Conservation (phyloP, 208 protist genomes). For the Tritrichomonas foetus region DNA sequence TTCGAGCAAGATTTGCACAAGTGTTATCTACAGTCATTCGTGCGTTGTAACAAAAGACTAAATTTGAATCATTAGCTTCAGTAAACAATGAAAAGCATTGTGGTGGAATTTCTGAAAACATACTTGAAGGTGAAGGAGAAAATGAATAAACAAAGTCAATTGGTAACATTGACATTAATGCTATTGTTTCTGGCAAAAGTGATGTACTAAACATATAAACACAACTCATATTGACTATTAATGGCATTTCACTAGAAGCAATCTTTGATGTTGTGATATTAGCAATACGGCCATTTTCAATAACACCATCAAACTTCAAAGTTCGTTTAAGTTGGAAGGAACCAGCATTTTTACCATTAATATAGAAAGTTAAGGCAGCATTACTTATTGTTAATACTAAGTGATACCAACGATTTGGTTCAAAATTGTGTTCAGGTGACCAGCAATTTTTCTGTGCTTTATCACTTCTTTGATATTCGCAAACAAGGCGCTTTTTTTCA, state of each 20-base stretch:
- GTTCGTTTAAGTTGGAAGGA: not conserved
- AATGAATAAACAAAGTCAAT: not conserved
- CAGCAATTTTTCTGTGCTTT: not conserved
- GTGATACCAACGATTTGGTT: not conserved
- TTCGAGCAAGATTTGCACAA: not conserved
- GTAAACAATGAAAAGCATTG: not conserved
- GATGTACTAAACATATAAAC: not conserved
- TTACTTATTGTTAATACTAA: not conserved
- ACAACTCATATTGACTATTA: not conserved
- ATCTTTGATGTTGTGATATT: not conserved
- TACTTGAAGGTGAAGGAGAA: not conserved
- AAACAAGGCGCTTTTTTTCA: not conserved
- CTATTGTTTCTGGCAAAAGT: not conserved
- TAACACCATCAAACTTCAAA: not conserved
- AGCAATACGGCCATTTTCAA: not conserved
- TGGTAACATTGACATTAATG: not conserved
- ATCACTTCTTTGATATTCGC: not conserved
- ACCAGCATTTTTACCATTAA: not conserved
- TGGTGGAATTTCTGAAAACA: not conserved
- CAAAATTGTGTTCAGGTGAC: not conserved
- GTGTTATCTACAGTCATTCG: not conserved
- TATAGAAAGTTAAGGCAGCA: not conserved
- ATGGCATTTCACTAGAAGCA: not conserved
- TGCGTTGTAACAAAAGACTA: constrained; percentile 2
- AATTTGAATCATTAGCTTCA: not conserved